Conservation (phyloP, 768 basidiomycete genomes). For the Amanita thiersii region DNA sequence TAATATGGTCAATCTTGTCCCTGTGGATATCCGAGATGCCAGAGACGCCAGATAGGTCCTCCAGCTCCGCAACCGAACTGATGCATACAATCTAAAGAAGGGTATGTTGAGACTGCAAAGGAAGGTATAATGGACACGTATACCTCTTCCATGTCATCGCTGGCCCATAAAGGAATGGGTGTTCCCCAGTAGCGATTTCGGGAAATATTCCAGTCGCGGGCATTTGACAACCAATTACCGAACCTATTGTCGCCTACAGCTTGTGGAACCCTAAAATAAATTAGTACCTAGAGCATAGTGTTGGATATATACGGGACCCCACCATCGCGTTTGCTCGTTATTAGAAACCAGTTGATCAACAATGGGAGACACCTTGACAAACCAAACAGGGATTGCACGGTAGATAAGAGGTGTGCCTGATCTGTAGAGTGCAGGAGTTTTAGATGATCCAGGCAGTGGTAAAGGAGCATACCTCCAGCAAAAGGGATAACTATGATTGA, state of each 20-base stretch:
- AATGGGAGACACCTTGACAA: slow-evolving; percentile 80
- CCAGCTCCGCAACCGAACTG: slow-evolving; percentile 83
- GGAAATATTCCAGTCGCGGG: slow-evolving; percentile 99
- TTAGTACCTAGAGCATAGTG: slow-evolving; percentile 1
- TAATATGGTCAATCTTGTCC: slow-evolving; percentile 93
- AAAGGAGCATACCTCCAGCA: slow-evolving; percentile 86
- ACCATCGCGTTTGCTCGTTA: slow-evolving; percentile 90
- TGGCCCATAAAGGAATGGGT: slow-evolving; percentile 93
- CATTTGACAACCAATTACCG: slow-evolving; percentile 95
- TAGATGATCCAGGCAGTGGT: slow-evolving; percentile 1
- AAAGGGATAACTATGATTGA: slow-evolving; percentile 92
- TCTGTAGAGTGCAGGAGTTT: slow-evolving; percentile 28
- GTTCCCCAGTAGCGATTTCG: slow-evolving; percentile 99
- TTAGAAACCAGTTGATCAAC: slow-evolving; percentile 83
- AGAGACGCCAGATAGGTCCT: slow-evolving; percentile 73
- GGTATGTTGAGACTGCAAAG: slow-evolving; percentile 1
- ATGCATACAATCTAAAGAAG: slow-evolving; percentile 65
- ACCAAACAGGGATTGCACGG: slow-evolving; percentile 95
- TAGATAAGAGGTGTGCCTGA: slow-evolving; percentile 95
- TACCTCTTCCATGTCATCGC: slow-evolving; percentile 89
- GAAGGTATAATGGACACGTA: not conserved
- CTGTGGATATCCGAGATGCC: slow-evolving; percentile 89
- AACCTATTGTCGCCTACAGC: slow-evolving; percentile 87
- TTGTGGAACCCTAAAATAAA: slow-evolving; percentile 72
- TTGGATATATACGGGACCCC: slow-evolving; percentile 10